phyloP scores from a whole-genome alignment of 331 rosid genomes.

The Rosa hybrid region DNA sequence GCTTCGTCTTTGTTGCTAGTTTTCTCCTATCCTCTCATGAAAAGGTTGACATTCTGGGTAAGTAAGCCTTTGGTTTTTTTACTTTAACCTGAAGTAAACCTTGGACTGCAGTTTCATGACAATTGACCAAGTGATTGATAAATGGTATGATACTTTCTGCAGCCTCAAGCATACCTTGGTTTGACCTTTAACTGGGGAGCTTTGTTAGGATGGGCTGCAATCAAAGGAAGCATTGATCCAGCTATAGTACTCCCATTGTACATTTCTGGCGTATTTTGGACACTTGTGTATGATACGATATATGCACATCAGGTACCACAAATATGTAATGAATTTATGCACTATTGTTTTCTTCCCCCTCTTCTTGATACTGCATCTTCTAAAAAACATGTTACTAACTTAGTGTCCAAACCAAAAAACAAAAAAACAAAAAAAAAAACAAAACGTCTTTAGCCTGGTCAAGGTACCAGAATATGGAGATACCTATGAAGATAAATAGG shows the following conservation, averaged over 20 bases:
- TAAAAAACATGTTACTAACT: background rate
- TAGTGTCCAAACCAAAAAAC: background rate
- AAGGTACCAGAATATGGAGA: background rate
- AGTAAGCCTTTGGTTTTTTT: constrained; percentile 4
- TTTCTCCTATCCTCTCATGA: constrained; percentile 91
- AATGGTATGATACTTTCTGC: constrained; percentile 29
- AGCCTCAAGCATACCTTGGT: constrained; percentile 97
- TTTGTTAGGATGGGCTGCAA: constrained; percentile 87
- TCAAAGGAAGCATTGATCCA: constrained; percentile 78
- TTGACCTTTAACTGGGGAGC: constrained; percentile 96
- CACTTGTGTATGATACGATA: constrained; percentile 88
- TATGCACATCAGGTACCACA: constrained; percentile 90
- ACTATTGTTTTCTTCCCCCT: constrained; percentile 10
- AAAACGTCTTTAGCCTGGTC: background rate
- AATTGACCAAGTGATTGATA: constrained; percentile 17
- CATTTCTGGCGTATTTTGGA: constrained; percentile 86
- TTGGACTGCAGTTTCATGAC: constrained; percentile 27
- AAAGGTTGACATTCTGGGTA: constrained; percentile 95
- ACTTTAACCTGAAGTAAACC: background rate
- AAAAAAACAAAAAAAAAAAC: background rate
- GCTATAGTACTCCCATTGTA: constrained; percentile 77
- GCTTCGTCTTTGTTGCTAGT: constrained; percentile 90
- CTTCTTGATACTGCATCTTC: background rate
- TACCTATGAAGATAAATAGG: background rate
- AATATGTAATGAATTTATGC: constrained; percentile 7